phyloP scores from a whole-genome alignment of 352 stramenopile species.

The Globisporangium acanthophoron region DNA sequence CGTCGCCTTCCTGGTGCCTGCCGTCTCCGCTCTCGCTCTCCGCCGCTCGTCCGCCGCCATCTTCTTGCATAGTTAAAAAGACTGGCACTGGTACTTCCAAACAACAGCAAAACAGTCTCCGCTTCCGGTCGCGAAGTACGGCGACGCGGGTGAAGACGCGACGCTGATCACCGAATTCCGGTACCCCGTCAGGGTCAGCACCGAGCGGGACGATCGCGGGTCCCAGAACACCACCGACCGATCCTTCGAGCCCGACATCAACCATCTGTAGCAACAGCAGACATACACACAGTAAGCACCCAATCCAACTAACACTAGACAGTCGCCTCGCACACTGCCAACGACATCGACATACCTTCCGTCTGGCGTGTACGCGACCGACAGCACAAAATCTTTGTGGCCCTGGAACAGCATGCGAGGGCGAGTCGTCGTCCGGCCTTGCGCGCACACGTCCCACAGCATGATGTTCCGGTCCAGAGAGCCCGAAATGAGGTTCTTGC shows the following conservation, averaged over 20 bases:
- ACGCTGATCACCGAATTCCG: slow-evolving; percentile 88
- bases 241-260: slow-evolving; percentile 86
- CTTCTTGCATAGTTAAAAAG: slow-evolving; percentile 74
- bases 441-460: slow-evolving; percentile 79
- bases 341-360: slow-evolving; percentile 77
- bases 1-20: slow-evolving; percentile 1
- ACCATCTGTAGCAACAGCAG: slow-evolving; percentile 45
- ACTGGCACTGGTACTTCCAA: slow-evolving; percentile 87
- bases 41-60: background rate
- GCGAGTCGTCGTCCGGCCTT: slow-evolving; percentile 71
- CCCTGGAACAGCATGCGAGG: slow-evolving; percentile 86
- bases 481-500: slow-evolving; percentile 84
- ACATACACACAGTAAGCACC: slow-evolving; percentile 12
- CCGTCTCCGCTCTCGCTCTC: background rate
- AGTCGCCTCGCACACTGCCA: too few relatives aligned
- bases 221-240: slow-evolving; percentile 87
- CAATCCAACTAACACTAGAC: too few relatives aligned
- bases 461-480: slow-evolving; percentile 85
- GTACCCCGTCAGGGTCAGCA: slow-evolving; percentile 79
- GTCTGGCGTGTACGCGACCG: slow-evolving; percentile 82
- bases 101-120: slow-evolving; percentile 82
- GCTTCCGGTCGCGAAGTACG: slow-evolving; percentile 83
- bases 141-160: slow-evolving; percentile 71
- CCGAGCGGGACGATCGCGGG: slow-evolving; percentile 70
- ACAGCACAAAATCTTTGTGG: slow-evolving; percentile 86